Evolutionary conservation across 495 filamentous ascomycete genomes (phyloP), one percentile per base, ranked within the genome.

Genomic region (Hyaloscypha hepaticicola): DNA sequence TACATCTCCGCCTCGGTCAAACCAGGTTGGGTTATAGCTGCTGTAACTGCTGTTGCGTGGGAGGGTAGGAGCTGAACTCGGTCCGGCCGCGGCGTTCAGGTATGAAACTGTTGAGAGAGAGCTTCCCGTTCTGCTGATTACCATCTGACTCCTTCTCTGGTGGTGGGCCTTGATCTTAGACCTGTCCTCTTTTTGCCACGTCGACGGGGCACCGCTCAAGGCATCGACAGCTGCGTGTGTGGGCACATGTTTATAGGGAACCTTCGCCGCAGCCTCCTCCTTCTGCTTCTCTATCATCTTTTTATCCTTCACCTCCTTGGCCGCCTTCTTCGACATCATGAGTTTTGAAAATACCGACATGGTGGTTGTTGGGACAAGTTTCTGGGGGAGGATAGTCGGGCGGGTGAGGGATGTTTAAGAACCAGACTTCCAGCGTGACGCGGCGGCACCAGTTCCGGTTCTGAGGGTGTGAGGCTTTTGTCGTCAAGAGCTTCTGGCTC

Each of bases 181-280:
- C n/a, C 63, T 26, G 56, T 72, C 70, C 25, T 64, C 65, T 31
- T 58, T 70, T 60, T 76, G 77, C 78, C 79, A 85, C 26, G 71
- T 77, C 0, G 78, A 72, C 7, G 85, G 85, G 2, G 80, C 79
- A 21, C 78, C 77, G n/a, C 78, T 75, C 48, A 86, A 60, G 55
- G 86, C 81, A 68, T 89, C 84, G 45, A 75, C 69, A 56, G 81
- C 81, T 48, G 84, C 84, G 73, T 87, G 84, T 31, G 75, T 83
- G 25, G 82, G 81, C n/a, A 85, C 69, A 65, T 87, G 84, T 63
- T 72, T 77, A 69, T 87, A 87, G 21, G 79, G 78, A 1, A 28
- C 16, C 67, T 80, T 80, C 45, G 64, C 61, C 16, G 70, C 33
- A 2, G 19, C 45, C 34, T 41, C n/a, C 28, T 68, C 78, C 74